Percentiles rank a stretch among this genome's conserved stretches.
Evolutionary conservation across 2,329 filamentous ascomycete species (phyloP).

Genomic region (Colletotrichum filicis): DNA sequence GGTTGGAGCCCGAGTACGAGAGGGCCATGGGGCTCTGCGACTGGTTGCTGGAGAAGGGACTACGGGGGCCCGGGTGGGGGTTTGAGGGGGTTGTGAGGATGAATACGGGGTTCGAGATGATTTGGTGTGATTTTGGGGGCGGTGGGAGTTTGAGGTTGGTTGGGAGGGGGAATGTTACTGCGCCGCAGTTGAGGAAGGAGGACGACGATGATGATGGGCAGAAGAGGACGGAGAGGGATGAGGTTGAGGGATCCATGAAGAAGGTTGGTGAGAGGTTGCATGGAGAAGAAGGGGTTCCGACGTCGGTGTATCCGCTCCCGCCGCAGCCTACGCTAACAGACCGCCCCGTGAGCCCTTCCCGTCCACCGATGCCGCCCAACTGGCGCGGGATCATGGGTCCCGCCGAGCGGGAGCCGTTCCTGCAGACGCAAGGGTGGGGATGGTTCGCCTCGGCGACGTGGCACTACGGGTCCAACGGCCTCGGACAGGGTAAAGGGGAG

Average conservation of each 20-base stretch:
- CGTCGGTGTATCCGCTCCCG: conserved; percentile 49
- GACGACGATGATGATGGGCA: background rate
- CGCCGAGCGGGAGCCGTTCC: conserved; percentile 50
- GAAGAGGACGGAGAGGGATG: background rate
- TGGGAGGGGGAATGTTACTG: conserved; percentile 57
- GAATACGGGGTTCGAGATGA: conserved; percentile 63
- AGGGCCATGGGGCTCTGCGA: conserved; percentile 58
- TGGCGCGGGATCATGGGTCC: conserved; percentile 41
- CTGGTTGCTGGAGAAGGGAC: conserved; percentile 51
- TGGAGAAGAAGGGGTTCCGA: conserved; percentile 25
- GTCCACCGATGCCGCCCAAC: conserved; percentile 49
- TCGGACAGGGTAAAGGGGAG: conserved; percentile 53
- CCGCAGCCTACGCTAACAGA: conserved; percentile 49
- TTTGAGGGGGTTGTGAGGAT: conserved; percentile 62
- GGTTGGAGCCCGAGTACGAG: conserved; percentile 57
- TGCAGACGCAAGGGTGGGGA: conserved; percentile 51
- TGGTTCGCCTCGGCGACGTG: conserved; percentile 57
- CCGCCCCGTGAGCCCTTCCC: conserved; percentile 46
- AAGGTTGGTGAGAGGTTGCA: background rate
- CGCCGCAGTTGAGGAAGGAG: conserved; percentile 47
- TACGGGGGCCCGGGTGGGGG: conserved; percentile 57
- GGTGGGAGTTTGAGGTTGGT: conserved; percentile 54
- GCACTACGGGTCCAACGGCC: conserved; percentile 53
- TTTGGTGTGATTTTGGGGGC: conserved; percentile 62
- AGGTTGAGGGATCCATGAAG: background rate